Base-by-base conservation (phyloP, 2,329 filamentous ascomycete genomes). In the Trichoderma sp. region DNA sequence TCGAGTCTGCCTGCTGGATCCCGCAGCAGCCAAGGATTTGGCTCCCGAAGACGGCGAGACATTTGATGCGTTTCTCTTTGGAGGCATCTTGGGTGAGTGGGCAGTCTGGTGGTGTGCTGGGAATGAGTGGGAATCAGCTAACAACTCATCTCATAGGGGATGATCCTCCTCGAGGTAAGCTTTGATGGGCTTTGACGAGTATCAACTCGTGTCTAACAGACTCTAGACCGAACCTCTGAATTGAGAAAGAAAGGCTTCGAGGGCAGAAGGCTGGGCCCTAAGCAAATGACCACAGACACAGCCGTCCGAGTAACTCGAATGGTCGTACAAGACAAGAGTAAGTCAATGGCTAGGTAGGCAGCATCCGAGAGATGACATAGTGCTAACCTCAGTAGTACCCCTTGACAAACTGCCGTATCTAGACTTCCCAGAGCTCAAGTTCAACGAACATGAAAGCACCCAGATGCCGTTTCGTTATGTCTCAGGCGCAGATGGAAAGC, bases 381-480 rank as follows among this genome's bases (percentile, higher is more conserved):
- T 55, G 73, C 73, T 74, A 62, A 73, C 55, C 32, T 61, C 36
- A 15, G 58, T 75, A 97, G 94, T 91, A 47, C 87, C 92, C 0
- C 85, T 99, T 61, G 89, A 92, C 70, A 85, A 94, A 75, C 92
- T 99, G 39, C 86, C 90, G 2, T 98, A 96, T 79, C 81, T 96
- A 39, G 95, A 98, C 80, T 91, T 93, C 78, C 96, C 96, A 0
- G 95, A 98, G 79, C 88, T 99, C 78, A 91, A 91, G 78, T 92
- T 98, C 80, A 93, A 93, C 80, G 91, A 96, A 79, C 91, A 97
- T 78, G 96, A 99, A 83, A 96, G 93, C 80, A 97, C 95, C 0
- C 88, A 97, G 81, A 98, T 99, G 96, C 96, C 96, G 1, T 99
- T 99, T 82, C 93, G 96, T 76, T 99, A 99, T 79, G 95, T 99